phyloP scores from a whole-genome alignment of 768 basidiomycete genomes.

The Sutorius australiensis region DNA sequence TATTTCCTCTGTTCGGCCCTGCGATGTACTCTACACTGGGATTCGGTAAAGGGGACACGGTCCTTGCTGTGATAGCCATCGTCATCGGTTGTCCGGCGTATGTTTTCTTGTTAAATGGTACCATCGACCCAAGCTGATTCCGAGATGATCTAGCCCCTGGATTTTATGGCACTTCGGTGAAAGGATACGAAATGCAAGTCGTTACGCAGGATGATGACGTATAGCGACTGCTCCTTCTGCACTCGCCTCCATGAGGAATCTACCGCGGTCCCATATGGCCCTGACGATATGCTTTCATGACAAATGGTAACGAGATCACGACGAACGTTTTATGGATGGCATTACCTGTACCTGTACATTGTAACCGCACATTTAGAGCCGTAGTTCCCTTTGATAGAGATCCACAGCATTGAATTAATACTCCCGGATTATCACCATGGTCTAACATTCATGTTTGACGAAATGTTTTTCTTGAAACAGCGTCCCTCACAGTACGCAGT shows the following conservation, averaged over 20 bases:
- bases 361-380: no score
- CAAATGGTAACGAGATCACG: background rate
- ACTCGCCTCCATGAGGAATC: background rate
- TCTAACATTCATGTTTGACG: background rate
- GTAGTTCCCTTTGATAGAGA: background rate
- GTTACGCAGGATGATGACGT: conserved; percentile 29
- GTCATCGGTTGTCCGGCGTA: conserved; percentile 56
- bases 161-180: conserved; percentile 45
- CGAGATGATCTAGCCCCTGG: conserved; percentile 36
- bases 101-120: background rate
- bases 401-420: background rate
- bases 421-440: background rate
- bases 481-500: background rate
- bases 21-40: conserved; percentile 63
- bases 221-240: no score
- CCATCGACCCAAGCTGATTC: conserved; percentile 26
- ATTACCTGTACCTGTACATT: background rate
- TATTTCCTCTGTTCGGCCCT: conserved; percentile 75
- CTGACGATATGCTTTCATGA: background rate
- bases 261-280: background rate
- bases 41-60: conserved; percentile 65
- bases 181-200: conserved; percentile 49
- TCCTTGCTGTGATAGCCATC: conserved; percentile 58
- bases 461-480: background rate
- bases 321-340: background rate